phyloP scores from a whole-genome alignment of 768 basidiomycete species.

The Ramaria sp. region DNA sequence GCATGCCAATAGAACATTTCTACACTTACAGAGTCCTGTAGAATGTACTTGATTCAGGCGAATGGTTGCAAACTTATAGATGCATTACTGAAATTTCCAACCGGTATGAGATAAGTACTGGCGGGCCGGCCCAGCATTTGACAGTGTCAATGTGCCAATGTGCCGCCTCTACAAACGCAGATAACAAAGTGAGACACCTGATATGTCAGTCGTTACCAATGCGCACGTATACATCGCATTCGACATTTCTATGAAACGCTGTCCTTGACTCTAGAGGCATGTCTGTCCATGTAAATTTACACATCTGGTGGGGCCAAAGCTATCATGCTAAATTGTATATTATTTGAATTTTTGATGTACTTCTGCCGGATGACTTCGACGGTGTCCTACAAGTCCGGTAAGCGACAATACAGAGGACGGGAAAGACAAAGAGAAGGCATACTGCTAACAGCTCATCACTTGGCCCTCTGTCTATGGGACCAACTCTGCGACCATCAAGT shows the following conservation, averaged over 20 bases:
- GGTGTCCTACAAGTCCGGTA: constrained; percentile 39
- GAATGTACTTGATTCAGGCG: no score
- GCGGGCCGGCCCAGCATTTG: no score
- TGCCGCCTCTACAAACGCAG: no score
- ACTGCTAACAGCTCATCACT: constrained; percentile 51
- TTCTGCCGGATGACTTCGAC: constrained; percentile 49
- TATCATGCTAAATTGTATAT: constrained; percentile 58
- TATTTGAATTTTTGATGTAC: constrained; percentile 44
- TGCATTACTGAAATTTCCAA: no score
- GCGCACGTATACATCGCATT: neutral
- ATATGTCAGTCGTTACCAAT: no score
- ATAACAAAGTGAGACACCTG: no score
- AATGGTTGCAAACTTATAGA: no score
- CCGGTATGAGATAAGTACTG: no score
- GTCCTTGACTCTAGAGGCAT: neutral
- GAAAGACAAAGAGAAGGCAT: neutral
- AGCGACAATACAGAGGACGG: neutral
- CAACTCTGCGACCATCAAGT: constrained; percentile 68
- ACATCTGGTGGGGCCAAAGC: constrained; percentile 31
- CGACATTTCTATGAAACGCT: neutral
- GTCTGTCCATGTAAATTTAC: neutral
- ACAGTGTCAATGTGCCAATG: no score
- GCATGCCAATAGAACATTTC: no score
- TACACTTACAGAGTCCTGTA: no score
- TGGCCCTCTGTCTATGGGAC: constrained; percentile 72